These are phyloP conservation scores for Trypanosoma avium DNA, from an alignment of 208 protist genomes.

Conservation along the genomic window DNA sequence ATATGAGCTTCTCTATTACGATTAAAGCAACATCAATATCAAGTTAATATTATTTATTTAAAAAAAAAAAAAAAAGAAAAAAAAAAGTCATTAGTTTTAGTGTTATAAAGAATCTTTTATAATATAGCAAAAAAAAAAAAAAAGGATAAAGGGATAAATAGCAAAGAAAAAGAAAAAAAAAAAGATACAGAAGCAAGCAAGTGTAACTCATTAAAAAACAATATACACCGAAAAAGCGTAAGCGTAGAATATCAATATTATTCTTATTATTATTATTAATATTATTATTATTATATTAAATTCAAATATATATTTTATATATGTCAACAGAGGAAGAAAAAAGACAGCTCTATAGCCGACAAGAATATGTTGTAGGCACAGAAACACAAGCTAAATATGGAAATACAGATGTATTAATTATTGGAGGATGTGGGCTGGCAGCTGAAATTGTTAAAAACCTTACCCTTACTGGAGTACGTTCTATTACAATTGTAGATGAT, in stretches of 20 bases:
- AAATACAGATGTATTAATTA: constrained; percentile 80
- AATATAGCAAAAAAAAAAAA: neutral
- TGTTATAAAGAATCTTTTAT: too few relatives aligned
- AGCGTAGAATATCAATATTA: too few relatives aligned
- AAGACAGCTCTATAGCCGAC: constrained; percentile 90
- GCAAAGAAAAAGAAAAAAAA: neutral
- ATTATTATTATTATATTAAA: neutral
- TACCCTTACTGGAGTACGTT: constrained; percentile 78
- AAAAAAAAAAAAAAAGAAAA: too few relatives aligned
- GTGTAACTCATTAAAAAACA: too few relatives aligned
- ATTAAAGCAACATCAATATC: too few relatives aligned
- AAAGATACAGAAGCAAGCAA: neutral
- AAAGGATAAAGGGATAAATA: neutral
- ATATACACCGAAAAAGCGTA: too few relatives aligned
- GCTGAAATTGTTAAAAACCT: constrained; percentile 93
- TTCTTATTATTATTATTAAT: constrained; percentile 1
- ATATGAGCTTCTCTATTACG: too few relatives aligned
- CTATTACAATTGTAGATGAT: constrained; percentile 66
- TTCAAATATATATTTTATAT: neutral
- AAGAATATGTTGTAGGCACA: constrained; percentile 90
- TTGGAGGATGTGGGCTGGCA: constrained; percentile 75
- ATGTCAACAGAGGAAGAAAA: constrained; percentile 45
- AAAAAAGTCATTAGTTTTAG: too few relatives aligned
- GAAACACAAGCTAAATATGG: constrained; percentile 89
- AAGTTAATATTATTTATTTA: too few relatives aligned